Percentiles rank a stretch among this genome's conserved stretches.
phyloP scores from a whole-genome alignment of 345 rosid species.

The Rhizophora apiculata region DNA sequence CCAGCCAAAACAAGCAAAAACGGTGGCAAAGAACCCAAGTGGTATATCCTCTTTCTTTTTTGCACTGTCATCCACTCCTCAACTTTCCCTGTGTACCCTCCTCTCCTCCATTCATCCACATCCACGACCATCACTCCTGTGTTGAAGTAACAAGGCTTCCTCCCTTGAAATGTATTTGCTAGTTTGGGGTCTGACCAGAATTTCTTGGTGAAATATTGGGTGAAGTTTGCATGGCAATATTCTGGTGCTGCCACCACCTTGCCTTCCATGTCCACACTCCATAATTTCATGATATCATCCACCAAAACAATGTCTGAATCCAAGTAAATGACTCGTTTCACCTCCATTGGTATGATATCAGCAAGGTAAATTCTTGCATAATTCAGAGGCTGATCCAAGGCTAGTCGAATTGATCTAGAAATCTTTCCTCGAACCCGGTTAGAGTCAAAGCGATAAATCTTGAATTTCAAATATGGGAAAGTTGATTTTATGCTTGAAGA shows the following conservation, averaged over 20 bases:
- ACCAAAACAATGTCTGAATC: slow-evolving; percentile 68
- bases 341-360: slow-evolving; percentile 44
- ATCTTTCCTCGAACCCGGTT: slow-evolving; percentile 53
- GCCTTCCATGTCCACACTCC: slow-evolving; percentile 50
- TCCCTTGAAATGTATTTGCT: slow-evolving; percentile 42
- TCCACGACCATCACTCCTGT: slow-evolving; percentile 72
- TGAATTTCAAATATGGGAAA: slow-evolving; percentile 55
- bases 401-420: slow-evolving; percentile 55
- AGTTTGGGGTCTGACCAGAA: slow-evolving; percentile 51
- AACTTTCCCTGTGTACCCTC: slow-evolving; percentile 39
- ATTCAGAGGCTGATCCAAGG: slow-evolving; percentile 60
- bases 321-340: slow-evolving; percentile 45
- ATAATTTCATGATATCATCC: slow-evolving; percentile 50
- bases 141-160: slow-evolving; percentile 60
- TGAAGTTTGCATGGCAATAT: slow-evolving; percentile 63
- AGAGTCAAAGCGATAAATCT: slow-evolving; percentile 48
- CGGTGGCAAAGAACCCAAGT: slow-evolving; percentile 65
- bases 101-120: slow-evolving; percentile 56
- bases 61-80: slow-evolving; percentile 64
- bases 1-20: slow-evolving; percentile 59
- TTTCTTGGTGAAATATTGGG: slow-evolving; percentile 42
- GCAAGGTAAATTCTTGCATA: slow-evolving; percentile 64
- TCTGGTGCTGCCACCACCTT: slow-evolving; percentile 64
- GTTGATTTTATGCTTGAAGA: slow-evolving; percentile 45
- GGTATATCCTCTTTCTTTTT: slow-evolving; percentile 54